Evolutionary conservation across 352 stramenopile genomes (phyloP).

Genomic region (Globisporangium barbulae): DNA sequence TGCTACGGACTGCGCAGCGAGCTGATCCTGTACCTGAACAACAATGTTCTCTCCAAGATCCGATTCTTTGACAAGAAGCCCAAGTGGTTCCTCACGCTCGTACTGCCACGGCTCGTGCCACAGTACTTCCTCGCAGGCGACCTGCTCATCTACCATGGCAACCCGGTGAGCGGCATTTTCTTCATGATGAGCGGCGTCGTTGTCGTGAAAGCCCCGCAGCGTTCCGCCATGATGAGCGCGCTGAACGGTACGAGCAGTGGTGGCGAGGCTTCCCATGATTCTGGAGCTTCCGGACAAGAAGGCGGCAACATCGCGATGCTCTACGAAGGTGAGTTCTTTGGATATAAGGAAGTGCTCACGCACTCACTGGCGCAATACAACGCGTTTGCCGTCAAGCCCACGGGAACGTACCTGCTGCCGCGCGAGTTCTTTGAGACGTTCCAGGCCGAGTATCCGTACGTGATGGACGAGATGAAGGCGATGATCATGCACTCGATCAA

Average conservation of each 20-base stretch:
- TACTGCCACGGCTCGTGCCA: conserved; percentile 59
- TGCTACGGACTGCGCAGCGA: conserved; percentile 65
- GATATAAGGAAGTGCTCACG: conserved; percentile 72
- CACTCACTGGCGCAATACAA: conserved; percentile 61
- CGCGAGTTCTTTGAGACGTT: conserved; percentile 58
- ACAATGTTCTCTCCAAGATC: conserved; percentile 50
- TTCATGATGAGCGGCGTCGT: conserved; percentile 68
- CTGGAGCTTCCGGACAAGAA: conserved; percentile 23
- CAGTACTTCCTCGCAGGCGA: conserved; percentile 71
- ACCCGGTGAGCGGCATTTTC: conserved; percentile 69
- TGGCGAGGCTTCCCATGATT: neutral
- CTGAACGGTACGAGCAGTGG: neutral
- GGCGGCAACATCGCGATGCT: conserved; percentile 53
- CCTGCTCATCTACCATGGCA: conserved; percentile 69
- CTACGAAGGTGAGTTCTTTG: conserved; percentile 75
- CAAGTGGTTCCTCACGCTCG: conserved; percentile 77
- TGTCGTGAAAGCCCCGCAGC: conserved; percentile 39
- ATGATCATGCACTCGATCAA: conserved; percentile 76
- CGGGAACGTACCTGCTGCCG: conserved; percentile 60
- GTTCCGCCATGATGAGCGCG: neutral
- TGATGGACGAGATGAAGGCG: conserved; percentile 63
- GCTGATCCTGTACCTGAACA: conserved; percentile 65
- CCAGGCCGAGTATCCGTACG: conserved; percentile 43
- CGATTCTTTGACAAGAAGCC: conserved; percentile 84
- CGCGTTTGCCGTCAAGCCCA: conserved; percentile 54